Base-by-base conservation (phyloP, 768 basidiomycete genomes). In the Auriscalpium microsporum region DNA sequence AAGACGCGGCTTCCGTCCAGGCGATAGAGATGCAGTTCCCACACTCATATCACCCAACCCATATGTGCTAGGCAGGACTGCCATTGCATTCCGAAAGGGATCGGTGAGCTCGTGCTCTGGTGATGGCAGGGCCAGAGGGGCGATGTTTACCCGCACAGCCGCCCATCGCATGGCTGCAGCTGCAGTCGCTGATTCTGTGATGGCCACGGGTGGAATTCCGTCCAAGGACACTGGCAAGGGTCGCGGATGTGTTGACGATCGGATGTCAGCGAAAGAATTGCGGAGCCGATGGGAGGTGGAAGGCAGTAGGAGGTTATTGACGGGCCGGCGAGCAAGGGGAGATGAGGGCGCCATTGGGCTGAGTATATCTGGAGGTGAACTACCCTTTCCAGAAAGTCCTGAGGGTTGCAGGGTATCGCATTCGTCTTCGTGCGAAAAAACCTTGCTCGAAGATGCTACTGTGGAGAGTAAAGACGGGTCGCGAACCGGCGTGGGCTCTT, bases 21-120 rank as follows among this genome's bases (percentile, higher is more conserved):
- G 77, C 1, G 78, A 79, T 16, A 66, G 63, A 0, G 75, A 68
- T 19, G 71, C 69, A 46, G 64, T 65, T 19, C 71, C 68, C 49
- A 68, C 62, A 67, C 71, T 69, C 23, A 66, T 65, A 48, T 64
- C 64, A 56, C 65, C 58, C 28, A 28, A 28, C 52, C 75, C 73
- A 65, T 84, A 81, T 10, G 80, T 77, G 21, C 84, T 80, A 1
- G 87, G 86, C 45, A 87, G 78, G 9, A 81, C 73, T 23, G 86
- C 75, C 9, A 78, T 83, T 19, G 86, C 78, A 36, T 83, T 82
- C 38, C 88, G 82, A 82, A 96, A 84, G 0, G 94, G 94, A 69
- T 96, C 94, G 10, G 86, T 86, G 23, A 95, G 78, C 65, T 96
- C 94, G 62, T 88, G 84, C 65, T 97, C 94, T 0, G 94, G 94